Evolutionary conservation across 768 basidiomycete species (phyloP).

Genomic region (Tricholoma furcatifolium): DNA sequence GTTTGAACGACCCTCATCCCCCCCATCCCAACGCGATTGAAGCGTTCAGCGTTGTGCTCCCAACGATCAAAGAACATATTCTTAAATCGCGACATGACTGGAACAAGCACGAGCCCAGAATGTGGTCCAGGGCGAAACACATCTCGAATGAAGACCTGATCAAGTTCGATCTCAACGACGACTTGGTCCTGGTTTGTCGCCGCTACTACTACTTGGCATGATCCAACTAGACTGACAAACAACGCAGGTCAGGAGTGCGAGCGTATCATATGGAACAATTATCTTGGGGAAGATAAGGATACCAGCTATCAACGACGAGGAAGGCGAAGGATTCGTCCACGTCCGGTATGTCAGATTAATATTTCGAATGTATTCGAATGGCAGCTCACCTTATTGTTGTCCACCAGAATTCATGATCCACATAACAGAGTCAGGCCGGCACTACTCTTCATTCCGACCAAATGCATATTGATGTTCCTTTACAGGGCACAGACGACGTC

Average conservation of each 20-base stretch:
- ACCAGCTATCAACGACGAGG: constrained; percentile 59
- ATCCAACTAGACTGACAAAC: background rate
- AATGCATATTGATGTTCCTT: constrained; percentile 9
- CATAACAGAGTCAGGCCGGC: constrained; percentile 55
- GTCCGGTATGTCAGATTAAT: constrained; percentile 54
- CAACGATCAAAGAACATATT: constrained; percentile 63
- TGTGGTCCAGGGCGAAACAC: constrained; percentile 64
- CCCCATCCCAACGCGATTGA: constrained; percentile 62
- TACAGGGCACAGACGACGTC: constrained; percentile 63
- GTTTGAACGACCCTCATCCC: constrained; percentile 55
- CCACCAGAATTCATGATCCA: constrained; percentile 68
- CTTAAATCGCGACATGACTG: constrained; percentile 65
- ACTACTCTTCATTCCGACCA: background rate
- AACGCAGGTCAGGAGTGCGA: constrained; percentile 47
- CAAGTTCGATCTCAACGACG: constrained; percentile 46
- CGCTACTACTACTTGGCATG: too few relatives aligned
- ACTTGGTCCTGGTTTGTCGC: constrained; percentile 38
- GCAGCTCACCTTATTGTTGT: background rate
- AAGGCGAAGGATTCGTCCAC: constrained; percentile 68
- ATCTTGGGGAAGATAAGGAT: constrained; percentile 77
- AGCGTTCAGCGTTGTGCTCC: constrained; percentile 58
- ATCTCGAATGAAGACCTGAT: constrained; percentile 54
- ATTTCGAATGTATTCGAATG: constrained; percentile 3
- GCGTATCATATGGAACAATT: constrained; percentile 65
- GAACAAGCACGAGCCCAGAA: constrained; percentile 68